phyloP scores from a whole-genome alignment of 768 basidiomycete genomes.

The Tricholoma sp. region DNA sequence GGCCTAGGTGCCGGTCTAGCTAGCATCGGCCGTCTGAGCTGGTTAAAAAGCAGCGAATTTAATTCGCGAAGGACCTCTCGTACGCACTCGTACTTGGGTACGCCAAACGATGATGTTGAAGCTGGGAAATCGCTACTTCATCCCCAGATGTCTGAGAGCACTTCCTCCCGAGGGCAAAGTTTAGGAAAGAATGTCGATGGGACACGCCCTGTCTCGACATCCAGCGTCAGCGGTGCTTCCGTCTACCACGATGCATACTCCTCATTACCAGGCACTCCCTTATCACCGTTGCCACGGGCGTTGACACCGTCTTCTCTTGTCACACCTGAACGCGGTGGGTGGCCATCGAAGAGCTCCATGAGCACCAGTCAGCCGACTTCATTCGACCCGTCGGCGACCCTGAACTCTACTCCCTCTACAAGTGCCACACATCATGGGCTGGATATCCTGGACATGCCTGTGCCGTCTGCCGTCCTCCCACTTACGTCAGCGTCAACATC shows the following conservation, averaged over 20 bases:
- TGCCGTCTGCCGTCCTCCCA: constrained; percentile 50
- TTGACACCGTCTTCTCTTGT: constrained; percentile 36
- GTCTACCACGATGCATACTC: constrained; percentile 62
- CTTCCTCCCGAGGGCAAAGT: constrained; percentile 24
- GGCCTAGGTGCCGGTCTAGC: constrained; percentile 46
- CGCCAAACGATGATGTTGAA: constrained; percentile 44
- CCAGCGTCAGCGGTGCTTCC: constrained; percentile 54
- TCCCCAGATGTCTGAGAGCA: constrained; percentile 17
- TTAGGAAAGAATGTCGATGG: constrained; percentile 35
- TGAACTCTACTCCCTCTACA: constrained; percentile 4
- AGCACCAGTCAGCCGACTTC: constrained; percentile 1
- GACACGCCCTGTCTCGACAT: constrained; percentile 50
- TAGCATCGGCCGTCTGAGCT: constrained; percentile 47
- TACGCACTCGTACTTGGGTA: constrained; percentile 8
- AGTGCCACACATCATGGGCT: constrained; percentile 9
- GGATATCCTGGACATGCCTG: constrained; percentile 54
- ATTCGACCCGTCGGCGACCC: not conserved
- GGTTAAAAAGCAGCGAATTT: constrained; percentile 44
- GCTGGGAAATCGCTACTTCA: constrained; percentile 34
- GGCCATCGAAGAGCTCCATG: constrained; percentile 6
- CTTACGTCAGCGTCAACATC: constrained; percentile 34
- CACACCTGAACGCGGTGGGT: constrained; percentile 1
- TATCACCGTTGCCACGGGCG: constrained; percentile 41
- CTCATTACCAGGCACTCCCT: constrained; percentile 38
- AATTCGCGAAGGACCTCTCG: constrained; percentile 17